phyloP scores from a whole-genome alignment of 805 yeast genomes.

The Saturnispora serradocipensis region DNA sequence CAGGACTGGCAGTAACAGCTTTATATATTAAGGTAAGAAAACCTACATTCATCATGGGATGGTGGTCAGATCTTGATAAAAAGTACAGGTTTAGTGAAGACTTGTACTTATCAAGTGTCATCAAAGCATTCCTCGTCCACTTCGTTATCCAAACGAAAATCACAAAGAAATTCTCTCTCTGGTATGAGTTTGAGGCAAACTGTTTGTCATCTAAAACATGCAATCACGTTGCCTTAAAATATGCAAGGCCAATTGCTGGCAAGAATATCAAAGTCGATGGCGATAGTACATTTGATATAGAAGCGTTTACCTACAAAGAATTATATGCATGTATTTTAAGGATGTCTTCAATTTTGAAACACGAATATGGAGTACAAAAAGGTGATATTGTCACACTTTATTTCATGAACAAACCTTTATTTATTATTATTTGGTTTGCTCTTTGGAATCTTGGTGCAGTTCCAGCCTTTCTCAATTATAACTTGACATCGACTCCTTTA shows the following conservation, averaged over 20 bases:
- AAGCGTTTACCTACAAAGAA: slow-evolving; percentile 59
- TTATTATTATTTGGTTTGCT: slow-evolving; percentile 72
- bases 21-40: not conserved
- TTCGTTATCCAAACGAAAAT: slow-evolving; percentile 30
- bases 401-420: slow-evolving; percentile 76
- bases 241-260: slow-evolving; percentile 37
- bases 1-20: not conserved
- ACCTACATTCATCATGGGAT: not conserved
- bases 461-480: slow-evolving; percentile 83
- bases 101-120: slow-evolving; percentile 38
- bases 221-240: slow-evolving; percentile 51
- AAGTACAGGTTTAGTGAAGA: slow-evolving; percentile 44
- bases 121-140: slow-evolving; percentile 32
- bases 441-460: slow-evolving; percentile 86
- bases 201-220: slow-evolving; percentile 35
- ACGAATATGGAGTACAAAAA: slow-evolving; percentile 53
- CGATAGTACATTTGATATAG: slow-evolving; percentile 52
- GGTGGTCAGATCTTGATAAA: slow-evolving; percentile 26
- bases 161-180: slow-evolving; percentile 45
- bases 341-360: slow-evolving; percentile 53
- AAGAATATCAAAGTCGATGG: slow-evolving; percentile 31
- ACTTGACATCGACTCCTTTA: slow-evolving; percentile 61
- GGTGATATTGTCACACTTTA: slow-evolving; percentile 68
- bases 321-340: slow-evolving; percentile 56
- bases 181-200: slow-evolving; percentile 60